phyloP scores from a whole-genome alignment of 805 yeast genomes.

The Candida chauliodis region DNA sequence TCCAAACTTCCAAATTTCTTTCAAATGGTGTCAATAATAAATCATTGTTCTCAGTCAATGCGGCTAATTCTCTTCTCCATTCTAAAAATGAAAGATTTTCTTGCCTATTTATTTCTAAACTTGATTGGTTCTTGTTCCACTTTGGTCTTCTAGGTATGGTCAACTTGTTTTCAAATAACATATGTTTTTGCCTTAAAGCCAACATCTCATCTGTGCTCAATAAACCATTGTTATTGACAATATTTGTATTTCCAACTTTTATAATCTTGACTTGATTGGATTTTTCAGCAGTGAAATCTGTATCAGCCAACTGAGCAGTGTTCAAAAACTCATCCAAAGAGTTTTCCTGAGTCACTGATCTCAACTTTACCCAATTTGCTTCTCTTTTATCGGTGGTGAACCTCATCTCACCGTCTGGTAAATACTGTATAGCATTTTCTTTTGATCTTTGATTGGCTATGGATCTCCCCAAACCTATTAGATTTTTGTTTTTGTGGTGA shows the following conservation, averaged over 20 bases:
- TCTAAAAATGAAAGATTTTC: conserved; percentile 89
- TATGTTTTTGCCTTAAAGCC: conserved; percentile 57
- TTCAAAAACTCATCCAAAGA: conserved; percentile 90
- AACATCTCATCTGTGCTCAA: conserved; percentile 65
- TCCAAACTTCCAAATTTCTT: conserved; percentile 96
- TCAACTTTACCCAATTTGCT: conserved; percentile 83
- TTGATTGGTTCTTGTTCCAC: conserved; percentile 74
- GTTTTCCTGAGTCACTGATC: conserved; percentile 93
- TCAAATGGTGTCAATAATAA: conserved; percentile 92
- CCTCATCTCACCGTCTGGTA: conserved; percentile 86
- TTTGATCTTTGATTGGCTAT: conserved; percentile 69
- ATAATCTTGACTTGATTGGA: conserved; percentile 80
- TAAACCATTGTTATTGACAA: conserved; percentile 41
- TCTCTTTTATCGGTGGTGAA: conserved; percentile 84
- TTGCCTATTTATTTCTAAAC: conserved; percentile 72
- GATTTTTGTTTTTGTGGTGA: conserved; percentile 76
- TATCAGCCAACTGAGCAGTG: conserved; percentile 94
- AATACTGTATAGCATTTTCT: conserved; percentile 64
- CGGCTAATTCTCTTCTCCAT: conserved; percentile 91
- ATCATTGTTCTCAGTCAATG: conserved; percentile 79
- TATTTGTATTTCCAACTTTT: conserved; percentile 56
- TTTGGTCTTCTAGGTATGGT: conserved; percentile 91
- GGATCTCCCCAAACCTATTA: conserved; percentile 81
- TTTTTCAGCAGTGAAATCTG: conserved; percentile 92
- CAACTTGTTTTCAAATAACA: conserved; percentile 63